Evolutionary conservation across 2,329 filamentous ascomycete genomes (phyloP), one percentile per base, ranked within the genome.

Genomic region (Onygenales sp.): DNA sequence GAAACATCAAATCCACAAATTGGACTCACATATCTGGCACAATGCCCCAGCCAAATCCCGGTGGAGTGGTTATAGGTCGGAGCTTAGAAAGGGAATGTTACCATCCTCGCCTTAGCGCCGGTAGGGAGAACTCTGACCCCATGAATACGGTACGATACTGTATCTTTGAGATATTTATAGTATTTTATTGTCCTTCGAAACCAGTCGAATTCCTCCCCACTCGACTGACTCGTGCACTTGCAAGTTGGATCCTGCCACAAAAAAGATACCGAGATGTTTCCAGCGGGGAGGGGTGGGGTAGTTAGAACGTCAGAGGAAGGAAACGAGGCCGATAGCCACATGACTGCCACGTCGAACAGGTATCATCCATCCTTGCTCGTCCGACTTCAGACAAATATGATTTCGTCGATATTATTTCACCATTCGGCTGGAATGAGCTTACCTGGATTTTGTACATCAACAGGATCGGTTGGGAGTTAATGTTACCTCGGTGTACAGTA

Each of bases 1-100:
- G 17, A 27, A 32, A 45, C 21, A 27, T 5, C 21, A 32, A 32
- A 8, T 33, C 13, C 45, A 38, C 7, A 36, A 36, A 21, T 35
- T 14, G 36, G 33, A 13, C 21, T 47, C 47, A 50, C 31, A 50
- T 42, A 35, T 14, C 36, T 27, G 47, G n/a, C 46, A 13, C 47
- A 4, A 17, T 35, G 36, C 35, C 17, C 14, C 9, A 41, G 14
- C 36, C 31, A 17, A 38, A 50, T 50, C 47, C 47, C 47, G 36
- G 39, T 17, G 36, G 47, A 41, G 17, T 50, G 47, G 47, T 50
- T 14, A 35, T 43, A 27, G 47, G 47, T 35, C 21, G 36, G 39
- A 50, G 47, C 47, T 50, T 50, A 35, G 39, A 50, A n/a, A 50
- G 31, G 41, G 21, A 17, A 27, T 44, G 21, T 10, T 50, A 38